Evolutionary conservation across 345 rosid species (phyloP), one percentile per base, ranked within the genome.

Genomic region (Adansonia digitata): DNA sequence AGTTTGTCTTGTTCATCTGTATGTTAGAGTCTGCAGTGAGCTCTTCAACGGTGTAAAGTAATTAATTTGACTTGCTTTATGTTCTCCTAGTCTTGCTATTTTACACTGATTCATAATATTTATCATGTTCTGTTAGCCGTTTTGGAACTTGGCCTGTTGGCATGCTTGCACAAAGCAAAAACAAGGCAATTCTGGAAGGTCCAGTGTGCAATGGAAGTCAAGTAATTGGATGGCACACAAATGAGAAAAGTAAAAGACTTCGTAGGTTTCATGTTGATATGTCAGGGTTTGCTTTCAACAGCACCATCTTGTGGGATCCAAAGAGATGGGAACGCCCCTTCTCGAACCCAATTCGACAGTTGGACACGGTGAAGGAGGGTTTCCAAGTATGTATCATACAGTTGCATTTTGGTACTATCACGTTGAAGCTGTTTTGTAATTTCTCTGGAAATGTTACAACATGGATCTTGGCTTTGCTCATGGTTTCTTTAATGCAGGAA

Each of bases 121-220:
- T 7, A 35, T 27, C 6, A 66, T 31, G 31, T 60, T 81, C 15
- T 79, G 61, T 72, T 83, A 92, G 98, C 42, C 90, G 90, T 48
- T 94, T 94, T 82, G 97, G 98, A 73, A 88, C 94, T 53, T 94
- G 98, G 97, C 97, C 98, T 57, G 97, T 94, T 63, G 97, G 94
- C 15, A 91, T 94, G 97, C 93, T 94, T 48, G 94, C 94, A 1
- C 94, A 76, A 77, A 87, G 94, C 85, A 91, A 90, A 82, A 92
- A 87, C 86, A 94, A 92, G 84, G 98, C 94, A 51, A 82, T 88
- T 60, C 77, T 92, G 76, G 97, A 94, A 80, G 98, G 97, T 75
- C 95, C 97, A 0, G 87, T 94, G 24, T 94, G 97, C 86, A 89
- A 91, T 40, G 89, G 90, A 78, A 90, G 86, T 75, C 90, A 82